Conservation (phyloP, 2,329 filamentous ascomycete genomes). For the Penicillium sp. region DNA sequence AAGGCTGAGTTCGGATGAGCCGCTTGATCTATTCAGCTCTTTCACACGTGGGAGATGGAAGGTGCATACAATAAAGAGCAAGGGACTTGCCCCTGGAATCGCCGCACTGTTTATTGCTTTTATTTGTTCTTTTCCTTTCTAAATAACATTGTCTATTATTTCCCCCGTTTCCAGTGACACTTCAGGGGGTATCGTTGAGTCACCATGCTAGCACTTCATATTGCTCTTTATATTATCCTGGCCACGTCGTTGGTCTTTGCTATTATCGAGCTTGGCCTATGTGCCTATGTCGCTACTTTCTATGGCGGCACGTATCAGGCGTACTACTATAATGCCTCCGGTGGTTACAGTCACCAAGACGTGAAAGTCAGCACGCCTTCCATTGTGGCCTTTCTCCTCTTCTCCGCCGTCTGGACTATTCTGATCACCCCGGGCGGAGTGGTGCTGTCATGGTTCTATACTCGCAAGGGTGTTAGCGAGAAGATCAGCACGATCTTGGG, state of each 20-base stretch:
- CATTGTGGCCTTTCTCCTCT: conserved; percentile 26
- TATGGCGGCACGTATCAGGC: conserved; percentile 3
- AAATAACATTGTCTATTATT: background rate
- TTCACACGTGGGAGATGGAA: background rate
- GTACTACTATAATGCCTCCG: conserved; percentile 2
- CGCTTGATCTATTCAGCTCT: background rate
- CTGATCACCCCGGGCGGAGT: conserved; percentile 20
- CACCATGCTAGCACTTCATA: conserved; percentile 23
- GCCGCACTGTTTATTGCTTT: background rate
- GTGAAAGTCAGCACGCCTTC: conserved; percentile 17
- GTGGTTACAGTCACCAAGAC: conserved; percentile 2
- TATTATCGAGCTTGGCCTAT: conserved; percentile 30
- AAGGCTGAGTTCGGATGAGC: conserved; percentile 5
- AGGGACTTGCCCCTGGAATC: conserved; percentile 1
- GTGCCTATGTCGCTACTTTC: conserved; percentile 17
- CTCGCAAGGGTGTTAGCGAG: conserved; percentile 12
- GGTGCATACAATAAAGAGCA: background rate
- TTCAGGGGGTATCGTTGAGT: background rate
- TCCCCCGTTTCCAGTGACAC: background rate
- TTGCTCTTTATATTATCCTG: conserved; percentile 25
- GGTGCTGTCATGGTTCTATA: conserved; percentile 22
- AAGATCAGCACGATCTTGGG: conserved; percentile 24
- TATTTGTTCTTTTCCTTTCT: background rate
- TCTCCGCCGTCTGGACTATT: conserved; percentile 28
- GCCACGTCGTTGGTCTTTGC: conserved; percentile 25